Evolutionary conservation across 129 eudicot species (phyloP), one percentile per base, ranked within the genome.

Genomic region (Flaveria bidentis): DNA sequence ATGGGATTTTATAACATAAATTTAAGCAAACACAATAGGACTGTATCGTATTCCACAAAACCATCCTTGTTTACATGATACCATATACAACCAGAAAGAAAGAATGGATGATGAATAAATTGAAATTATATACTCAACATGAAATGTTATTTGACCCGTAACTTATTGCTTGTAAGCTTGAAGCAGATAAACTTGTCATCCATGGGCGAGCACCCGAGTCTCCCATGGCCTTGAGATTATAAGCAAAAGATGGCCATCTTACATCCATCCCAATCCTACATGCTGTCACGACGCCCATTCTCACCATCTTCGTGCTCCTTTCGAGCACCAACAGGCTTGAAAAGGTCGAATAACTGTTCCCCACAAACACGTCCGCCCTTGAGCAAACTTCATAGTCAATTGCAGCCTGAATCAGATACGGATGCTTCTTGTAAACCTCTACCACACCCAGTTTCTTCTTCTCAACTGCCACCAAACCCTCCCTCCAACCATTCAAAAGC

Each of bases 201-300:
- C 98, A 93, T 18, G 67, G 77, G 28, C 82, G 86, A 5, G 98
- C 95, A 51, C 92, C 90, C 16, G 84, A 86, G 15, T 89, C 92
- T 53, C 49, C 53, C 46, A 85, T 74, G 79, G 67, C 67, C 67
- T 61, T 26, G 9, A 61, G 67, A 61, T 93, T 93, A 70, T 93
- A 93, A n/a, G 98, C 97, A 87, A 77, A 93, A 17, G 97, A 93
- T 39, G 98, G 98, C 98, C 98, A 93, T 23, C 73, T 86, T 30
- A 69, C 86, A 45, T 76, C 76, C 44, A 11, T 12, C 18, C 42
- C 67, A 5, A 20, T 42, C 45, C 85, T 87, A 83, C 98, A 93
- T 6, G 80, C 57, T 23, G 72, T 76, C 23, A 78, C 18, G 20
- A 62, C 72, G 5, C 91, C 39, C 39, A 33, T 33, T 33, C 39